A percentile compares a stretch with the other conserved stretches of the same genome.
Conservation (phyloP, 768 basidiomycete genomes). For the Mycena floridula region DNA sequence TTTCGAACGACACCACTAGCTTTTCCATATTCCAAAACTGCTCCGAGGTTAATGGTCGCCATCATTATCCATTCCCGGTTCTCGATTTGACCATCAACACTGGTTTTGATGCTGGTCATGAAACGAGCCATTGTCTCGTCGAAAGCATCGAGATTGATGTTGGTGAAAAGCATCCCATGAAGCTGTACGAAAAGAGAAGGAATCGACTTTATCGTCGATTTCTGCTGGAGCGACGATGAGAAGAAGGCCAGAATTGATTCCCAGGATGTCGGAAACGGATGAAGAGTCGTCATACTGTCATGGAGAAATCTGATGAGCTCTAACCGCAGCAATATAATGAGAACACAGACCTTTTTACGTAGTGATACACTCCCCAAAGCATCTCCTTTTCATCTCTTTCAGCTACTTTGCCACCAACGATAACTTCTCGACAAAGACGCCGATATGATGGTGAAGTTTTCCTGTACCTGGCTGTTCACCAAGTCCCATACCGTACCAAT, state of each 20-base stretch:
- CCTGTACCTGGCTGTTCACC: too few relatives aligned
- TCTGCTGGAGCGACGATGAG: conserved; percentile 67
- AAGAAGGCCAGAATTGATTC: too few relatives aligned
- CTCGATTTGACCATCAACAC: conserved; percentile 73
- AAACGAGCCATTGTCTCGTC: conserved; percentile 74
- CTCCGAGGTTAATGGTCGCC: conserved; percentile 77
- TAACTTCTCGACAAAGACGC: conserved; percentile 78
- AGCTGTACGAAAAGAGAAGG: conserved; percentile 84
- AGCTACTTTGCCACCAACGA: not conserved
- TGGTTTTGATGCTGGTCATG: conserved; percentile 22
- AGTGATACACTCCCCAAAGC: too few relatives aligned
- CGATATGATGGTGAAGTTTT: conserved; percentile 79
- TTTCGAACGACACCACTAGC: conserved; percentile 64
- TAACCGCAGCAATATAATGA: not conserved
- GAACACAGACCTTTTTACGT: conserved; percentile 66
- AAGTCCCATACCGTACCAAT: conserved; percentile 91
- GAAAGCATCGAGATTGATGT: too few relatives aligned
- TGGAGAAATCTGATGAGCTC: conserved; percentile 1
- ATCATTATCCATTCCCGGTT: conserved; percentile 96
- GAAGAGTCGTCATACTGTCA: too few relatives aligned
- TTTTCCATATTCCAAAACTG: conserved; percentile 84
- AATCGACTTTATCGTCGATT: conserved; percentile 38
- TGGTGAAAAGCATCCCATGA: conserved; percentile 98
- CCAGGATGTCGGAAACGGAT: too few relatives aligned
- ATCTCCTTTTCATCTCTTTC: conserved; percentile 52